These are phyloP conservation scores for Globisporangium uncinulatum DNA, from an alignment of 352 stramenopile species.

Conservation along the genomic window DNA sequence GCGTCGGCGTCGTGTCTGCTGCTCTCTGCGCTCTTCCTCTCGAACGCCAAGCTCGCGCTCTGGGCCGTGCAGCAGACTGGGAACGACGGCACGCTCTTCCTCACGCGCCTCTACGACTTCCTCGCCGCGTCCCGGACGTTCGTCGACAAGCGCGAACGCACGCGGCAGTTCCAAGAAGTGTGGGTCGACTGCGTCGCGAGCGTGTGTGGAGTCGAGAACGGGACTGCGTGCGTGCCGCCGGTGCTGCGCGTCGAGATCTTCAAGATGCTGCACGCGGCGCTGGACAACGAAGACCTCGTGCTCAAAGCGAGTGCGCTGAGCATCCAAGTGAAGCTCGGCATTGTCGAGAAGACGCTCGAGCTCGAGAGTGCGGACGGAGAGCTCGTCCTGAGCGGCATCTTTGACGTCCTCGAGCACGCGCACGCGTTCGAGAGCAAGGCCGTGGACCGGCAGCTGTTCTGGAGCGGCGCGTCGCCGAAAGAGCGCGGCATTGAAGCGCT, in stretches of 20 bases:
- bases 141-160: slow-evolving; percentile 31
- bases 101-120: slow-evolving; percentile 50
- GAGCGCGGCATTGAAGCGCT: slow-evolving; percentile 79
- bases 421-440: slow-evolving; percentile 45
- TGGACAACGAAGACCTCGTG: slow-evolving; percentile 72
- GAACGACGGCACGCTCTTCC: slow-evolving; percentile 54
- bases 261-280: slow-evolving; percentile 58
- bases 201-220: slow-evolving; percentile 71
- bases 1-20: slow-evolving; percentile 63
- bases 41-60: slow-evolving; percentile 76
- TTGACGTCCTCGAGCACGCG: slow-evolving; percentile 62
- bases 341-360: slow-evolving; percentile 81
- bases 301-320: slow-evolving; percentile 68
- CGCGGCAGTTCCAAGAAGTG: slow-evolving; percentile 60
- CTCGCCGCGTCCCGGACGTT: slow-evolving; percentile 49
- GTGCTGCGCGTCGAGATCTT: slow-evolving; percentile 69
- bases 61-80: slow-evolving; percentile 63
- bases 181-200: slow-evolving; percentile 80
- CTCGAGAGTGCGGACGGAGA: slow-evolving; percentile 48
- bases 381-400: slow-evolving; percentile 67
- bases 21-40: slow-evolving; percentile 72
- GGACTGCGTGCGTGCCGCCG: slow-evolving; percentile 54
- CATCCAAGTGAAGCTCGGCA: slow-evolving; percentile 78
- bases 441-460: slow-evolving; percentile 39
- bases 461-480: slow-evolving; percentile 67